phyloP scores from a whole-genome alignment of 805 yeast genomes.

The Candida loeiensis region DNA sequence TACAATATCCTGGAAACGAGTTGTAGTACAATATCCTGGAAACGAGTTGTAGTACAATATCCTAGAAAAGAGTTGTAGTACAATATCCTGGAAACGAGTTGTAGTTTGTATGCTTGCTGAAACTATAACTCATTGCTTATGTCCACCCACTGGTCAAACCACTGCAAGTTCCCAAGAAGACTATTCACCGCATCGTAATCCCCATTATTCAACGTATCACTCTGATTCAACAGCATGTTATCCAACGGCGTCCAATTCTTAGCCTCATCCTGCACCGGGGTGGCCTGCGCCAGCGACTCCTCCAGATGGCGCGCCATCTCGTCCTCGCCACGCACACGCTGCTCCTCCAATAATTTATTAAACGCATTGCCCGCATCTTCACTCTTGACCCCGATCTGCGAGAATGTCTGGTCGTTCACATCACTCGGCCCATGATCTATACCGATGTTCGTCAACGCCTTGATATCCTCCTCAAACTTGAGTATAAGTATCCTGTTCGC shows the following conservation, averaged over 20 bases:
- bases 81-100: not conserved
- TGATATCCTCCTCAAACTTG: constrained; percentile 40
- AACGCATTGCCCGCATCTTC: constrained; percentile 12
- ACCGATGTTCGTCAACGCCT: constrained; percentile 39
- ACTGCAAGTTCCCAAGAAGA: constrained; percentile 43
- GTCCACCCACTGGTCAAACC: constrained; percentile 56
- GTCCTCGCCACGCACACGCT: constrained; percentile 13
- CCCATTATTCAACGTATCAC: constrained; percentile 9
- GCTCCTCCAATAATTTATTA: constrained; percentile 18
- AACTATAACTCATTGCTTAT: constrained; percentile 18
- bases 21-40: too few species aligned
- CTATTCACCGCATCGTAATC: constrained; percentile 21
- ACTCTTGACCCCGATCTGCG: constrained; percentile 39
- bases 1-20: too few species aligned
- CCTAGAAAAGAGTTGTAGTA: too few species aligned
- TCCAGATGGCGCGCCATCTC: not conserved
- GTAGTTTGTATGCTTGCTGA: too few species aligned
- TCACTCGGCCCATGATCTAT: constrained; percentile 51
- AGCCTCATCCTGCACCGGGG: not conserved
- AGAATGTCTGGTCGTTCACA: constrained; percentile 47
- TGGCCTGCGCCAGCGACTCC: not conserved
- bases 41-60: too few species aligned
- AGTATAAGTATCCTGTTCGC: constrained; percentile 49
- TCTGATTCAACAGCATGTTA: constrained; percentile 1
- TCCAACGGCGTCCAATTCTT: not conserved